phyloP scores from a whole-genome alignment of 2,329 filamentous ascomycete genomes.

The Diaporthe aspalathi region DNA sequence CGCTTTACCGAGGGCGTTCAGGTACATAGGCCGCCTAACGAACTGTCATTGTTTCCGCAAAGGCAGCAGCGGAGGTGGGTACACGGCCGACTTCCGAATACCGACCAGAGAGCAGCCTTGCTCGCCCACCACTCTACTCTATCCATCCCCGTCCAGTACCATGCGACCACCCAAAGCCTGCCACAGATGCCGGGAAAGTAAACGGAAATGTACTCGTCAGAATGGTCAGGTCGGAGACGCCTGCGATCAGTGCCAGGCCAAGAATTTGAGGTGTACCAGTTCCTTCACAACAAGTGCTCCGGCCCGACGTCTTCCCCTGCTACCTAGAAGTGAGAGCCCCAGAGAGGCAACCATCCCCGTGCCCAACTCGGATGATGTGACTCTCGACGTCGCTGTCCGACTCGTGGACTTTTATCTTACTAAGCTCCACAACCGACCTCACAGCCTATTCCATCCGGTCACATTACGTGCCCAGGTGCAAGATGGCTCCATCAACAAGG shows the following conservation, averaged over 20 bases:
- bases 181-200: not conserved
- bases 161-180: constrained; percentile 7
- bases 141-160: not conserved
- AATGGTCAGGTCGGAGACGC: not conserved
- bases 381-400: not conserved
- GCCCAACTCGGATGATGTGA: not conserved
- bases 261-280: not conserved
- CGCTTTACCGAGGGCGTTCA: not conserved
- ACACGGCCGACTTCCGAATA: not conserved
- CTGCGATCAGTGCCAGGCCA: constrained; percentile 6
- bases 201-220: constrained; percentile 10
- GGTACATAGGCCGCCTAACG: not conserved
- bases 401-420: constrained; percentile 1
- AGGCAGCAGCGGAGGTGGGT: not conserved
- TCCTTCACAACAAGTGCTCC: not conserved
- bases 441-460: constrained; percentile 7
- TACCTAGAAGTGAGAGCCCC: not conserved
- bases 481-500: constrained; percentile 14
- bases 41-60: not conserved
- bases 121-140: no score
- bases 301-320: not conserved
- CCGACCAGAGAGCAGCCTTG: not conserved
- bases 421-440: constrained; percentile 7
- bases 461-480: not conserved
- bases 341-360: not conserved